Base-by-base conservation (phyloP, 331 rosid species). In the Prunus yedoensis region DNA sequence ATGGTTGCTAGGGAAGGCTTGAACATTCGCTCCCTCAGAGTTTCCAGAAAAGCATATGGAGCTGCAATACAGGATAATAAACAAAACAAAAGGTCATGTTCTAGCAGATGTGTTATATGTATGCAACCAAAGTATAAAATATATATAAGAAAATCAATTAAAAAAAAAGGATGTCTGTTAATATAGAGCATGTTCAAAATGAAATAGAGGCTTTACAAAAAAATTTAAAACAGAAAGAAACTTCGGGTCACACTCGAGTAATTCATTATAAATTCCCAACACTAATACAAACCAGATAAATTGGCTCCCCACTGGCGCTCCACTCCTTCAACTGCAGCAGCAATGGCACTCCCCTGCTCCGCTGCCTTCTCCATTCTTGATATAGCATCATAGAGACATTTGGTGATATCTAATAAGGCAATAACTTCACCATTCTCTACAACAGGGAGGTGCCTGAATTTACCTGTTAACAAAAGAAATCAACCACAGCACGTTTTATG, bases 341-440 rank as follows among this genome's bases (percentile, higher is more conserved):
- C 99, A 84, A 94, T 88, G 43, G 93, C 97, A 83, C 88, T 94
- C 20, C 99, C 92, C 83, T 94, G 96, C 87, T 92, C 96, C 10
- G 96, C 91, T 53, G 99, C 97, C 85, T 92, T 94, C 87, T 94
- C 97, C 97, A 90, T 80, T 86, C 93, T 88, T 28, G 93, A 81
- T 87, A 94, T 94, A 77, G 97, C 99, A 85, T 94, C 99, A 78
- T 92, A 94, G 12, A 94, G 97, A 74, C 99, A 94, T 82, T 85
- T 90, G 71, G 99, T 88, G 65, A 94, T 94, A 88, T 94, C 99
- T 72, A 94, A 71, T 84, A 94, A 80, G 82, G 99, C 99, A 82
- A 94, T 89, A 74, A 94, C 99, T 81, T 94, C 97, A 61, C 97
- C 97, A 84, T 84, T 92, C 83, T 94, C 97, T 62, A 94, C 99